These are phyloP conservation scores for Volvox carteri DNA, from an alignment of 163 green algal species.

Conservation along the genomic window DNA sequence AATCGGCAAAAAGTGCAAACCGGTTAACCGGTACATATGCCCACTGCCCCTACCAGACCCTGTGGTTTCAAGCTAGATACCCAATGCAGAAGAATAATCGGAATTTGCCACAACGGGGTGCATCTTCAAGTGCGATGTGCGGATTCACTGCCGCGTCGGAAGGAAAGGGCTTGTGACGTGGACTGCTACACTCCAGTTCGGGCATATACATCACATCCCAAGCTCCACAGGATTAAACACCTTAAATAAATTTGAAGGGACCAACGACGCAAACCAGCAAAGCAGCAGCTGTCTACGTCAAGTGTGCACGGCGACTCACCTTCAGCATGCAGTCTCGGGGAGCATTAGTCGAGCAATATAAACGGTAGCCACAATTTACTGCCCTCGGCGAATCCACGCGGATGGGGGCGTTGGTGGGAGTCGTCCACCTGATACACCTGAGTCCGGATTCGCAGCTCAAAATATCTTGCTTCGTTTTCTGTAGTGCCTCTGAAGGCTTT, in stretches of 20 bases:
- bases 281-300: too few species aligned
- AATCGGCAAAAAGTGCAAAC: not conserved
- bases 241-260: too few species aligned
- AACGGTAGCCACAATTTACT: too few species aligned
- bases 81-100: not conserved
- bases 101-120: not conserved
- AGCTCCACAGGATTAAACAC: too few species aligned
- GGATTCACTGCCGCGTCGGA: constrained; percentile 13
- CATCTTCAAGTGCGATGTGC: not conserved
- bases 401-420: too few species aligned
- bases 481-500: not conserved
- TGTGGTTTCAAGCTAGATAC: not conserved
- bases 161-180: constrained; percentile 31
- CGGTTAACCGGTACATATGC: not conserved
- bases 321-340: not conserved
- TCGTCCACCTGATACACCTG: too few species aligned
- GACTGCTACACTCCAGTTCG: constrained; percentile 7
- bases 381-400: too few species aligned
- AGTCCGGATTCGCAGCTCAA: too few species aligned
- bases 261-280: too few species aligned
- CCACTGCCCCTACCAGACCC: not conserved
- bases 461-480: too few species aligned
- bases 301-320: not conserved
- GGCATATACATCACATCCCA: not conserved
- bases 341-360: too few species aligned